A percentile compares a stretch with the other conserved stretches of the same genome.
phyloP scores from a whole-genome alignment of 306 rosid species.

The Malus orientalis region DNA sequence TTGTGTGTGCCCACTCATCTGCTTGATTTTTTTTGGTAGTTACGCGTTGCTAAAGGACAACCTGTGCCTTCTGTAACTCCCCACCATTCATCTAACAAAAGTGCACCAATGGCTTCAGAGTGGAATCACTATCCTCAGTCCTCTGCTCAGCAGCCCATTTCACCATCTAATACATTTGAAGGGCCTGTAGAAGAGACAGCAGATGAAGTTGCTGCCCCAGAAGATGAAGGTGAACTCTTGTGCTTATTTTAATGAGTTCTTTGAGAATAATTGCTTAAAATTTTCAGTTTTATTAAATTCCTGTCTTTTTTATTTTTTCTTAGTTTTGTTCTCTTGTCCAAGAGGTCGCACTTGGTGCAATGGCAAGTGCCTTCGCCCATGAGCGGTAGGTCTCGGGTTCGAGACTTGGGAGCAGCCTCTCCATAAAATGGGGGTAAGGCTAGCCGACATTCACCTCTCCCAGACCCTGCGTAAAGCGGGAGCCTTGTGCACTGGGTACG shows the following conservation, averaged over 20 bases:
- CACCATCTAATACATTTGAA: conserved; percentile 22
- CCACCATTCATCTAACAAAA: conserved; percentile 26
- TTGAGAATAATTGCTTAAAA: not conserved
- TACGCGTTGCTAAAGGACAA: conserved; percentile 78
- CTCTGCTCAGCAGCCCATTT: conserved; percentile 19
- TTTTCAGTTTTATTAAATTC: not conserved
- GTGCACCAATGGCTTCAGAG: conserved; percentile 26
- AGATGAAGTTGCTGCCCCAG: conserved; percentile 27
- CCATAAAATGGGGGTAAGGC: no score
- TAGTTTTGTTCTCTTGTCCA: not conserved
- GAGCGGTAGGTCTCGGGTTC: no score
- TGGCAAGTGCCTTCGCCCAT: no score
- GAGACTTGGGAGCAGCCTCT: no score
- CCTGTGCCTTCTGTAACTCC: conserved; percentile 25
- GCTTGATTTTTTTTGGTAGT: conserved; percentile 36
- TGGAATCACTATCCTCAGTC: conserved; percentile 28
- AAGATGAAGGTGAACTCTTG: conserved; percentile 39
- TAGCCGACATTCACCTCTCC: no score
- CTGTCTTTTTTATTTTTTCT: not conserved
- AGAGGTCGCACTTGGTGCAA: no score
- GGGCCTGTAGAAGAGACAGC: conserved; percentile 26
- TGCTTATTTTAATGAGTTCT: not conserved
- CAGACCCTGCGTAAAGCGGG: no score
- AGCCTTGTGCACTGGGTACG: no score
- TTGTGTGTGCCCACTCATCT: conserved; percentile 16